Evolutionary conservation across 169 alveolate species (phyloP).

Genomic region (Neospora caninum): DNA sequence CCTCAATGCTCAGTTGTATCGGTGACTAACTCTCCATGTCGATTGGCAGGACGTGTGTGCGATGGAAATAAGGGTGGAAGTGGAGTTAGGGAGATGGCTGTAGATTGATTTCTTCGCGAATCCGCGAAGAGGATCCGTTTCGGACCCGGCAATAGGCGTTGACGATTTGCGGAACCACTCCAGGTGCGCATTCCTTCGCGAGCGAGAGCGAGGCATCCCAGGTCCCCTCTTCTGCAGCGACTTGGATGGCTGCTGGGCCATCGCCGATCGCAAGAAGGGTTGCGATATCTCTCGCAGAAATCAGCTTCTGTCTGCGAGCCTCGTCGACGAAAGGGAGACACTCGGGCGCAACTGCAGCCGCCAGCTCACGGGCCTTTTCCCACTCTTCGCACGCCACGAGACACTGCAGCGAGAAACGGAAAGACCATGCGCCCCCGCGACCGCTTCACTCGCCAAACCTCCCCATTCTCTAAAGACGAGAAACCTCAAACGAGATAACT

Average conservation of each 20-base stretch:
- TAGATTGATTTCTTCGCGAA: too few species aligned
- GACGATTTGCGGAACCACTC: constrained; percentile 11
- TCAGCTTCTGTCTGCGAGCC: not conserved
- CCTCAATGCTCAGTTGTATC: too few species aligned
- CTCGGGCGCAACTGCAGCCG: not conserved
- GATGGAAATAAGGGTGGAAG: not conserved
- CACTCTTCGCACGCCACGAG: constrained; percentile 13
- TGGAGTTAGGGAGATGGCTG: not conserved
- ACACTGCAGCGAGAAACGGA: not conserved
- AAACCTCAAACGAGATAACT: too few species aligned
- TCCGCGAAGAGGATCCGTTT: not conserved
- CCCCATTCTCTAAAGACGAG: too few species aligned
- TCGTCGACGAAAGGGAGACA: not conserved
- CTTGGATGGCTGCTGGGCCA: constrained; percentile 62
- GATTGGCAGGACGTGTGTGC: too few species aligned
- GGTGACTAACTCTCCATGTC: too few species aligned
- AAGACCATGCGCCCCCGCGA: too few species aligned
- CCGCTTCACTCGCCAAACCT: too few species aligned
- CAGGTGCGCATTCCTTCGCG: constrained; percentile 67
- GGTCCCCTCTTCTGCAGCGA: constrained; percentile 63
- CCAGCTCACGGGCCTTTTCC: not conserved
- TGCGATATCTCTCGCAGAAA: not conserved
- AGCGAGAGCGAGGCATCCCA: constrained; percentile 68
- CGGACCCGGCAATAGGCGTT: constrained; percentile 7
- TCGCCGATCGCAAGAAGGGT: constrained; percentile 63